These are phyloP conservation scores for Prunus mume DNA, from an alignment of 306 rosid species.

Conservation along the genomic window DNA sequence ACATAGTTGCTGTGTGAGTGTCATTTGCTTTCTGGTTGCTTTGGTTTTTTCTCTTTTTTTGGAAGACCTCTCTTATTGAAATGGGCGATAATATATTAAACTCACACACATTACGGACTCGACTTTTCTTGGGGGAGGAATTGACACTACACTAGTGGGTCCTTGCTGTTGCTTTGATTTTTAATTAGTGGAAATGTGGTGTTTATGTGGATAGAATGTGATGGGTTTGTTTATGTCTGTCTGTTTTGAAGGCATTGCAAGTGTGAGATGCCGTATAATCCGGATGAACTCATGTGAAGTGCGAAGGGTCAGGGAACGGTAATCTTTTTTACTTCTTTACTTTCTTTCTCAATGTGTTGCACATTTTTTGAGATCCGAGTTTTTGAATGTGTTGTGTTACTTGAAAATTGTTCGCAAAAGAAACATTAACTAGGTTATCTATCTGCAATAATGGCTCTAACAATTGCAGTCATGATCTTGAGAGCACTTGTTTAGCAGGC, in stretches of 20 bases:
- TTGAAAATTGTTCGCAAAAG: background rate
- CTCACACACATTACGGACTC: no score
- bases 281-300: constrained; percentile 92
- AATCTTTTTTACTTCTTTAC: constrained; percentile 28
- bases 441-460: background rate
- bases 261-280: constrained; percentile 93
- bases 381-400: background rate
- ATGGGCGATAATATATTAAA: no score
- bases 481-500: background rate
- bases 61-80: no score
- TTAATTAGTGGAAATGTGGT: no score
- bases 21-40: background rate
- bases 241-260: constrained; percentile 75
- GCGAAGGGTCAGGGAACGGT: constrained; percentile 95
- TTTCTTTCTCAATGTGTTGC: background rate
- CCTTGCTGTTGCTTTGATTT: no score
- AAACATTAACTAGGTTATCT: background rate
- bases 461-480: no score
- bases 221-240: background rate
- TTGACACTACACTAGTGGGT: no score
- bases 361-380: background rate
- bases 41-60: background rate
- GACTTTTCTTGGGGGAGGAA: no score
- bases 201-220: no score
- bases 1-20: constrained; percentile 91